Conservation (phyloP, 148 eudicot genomes). For the Rhododendron ferrugineum region DNA sequence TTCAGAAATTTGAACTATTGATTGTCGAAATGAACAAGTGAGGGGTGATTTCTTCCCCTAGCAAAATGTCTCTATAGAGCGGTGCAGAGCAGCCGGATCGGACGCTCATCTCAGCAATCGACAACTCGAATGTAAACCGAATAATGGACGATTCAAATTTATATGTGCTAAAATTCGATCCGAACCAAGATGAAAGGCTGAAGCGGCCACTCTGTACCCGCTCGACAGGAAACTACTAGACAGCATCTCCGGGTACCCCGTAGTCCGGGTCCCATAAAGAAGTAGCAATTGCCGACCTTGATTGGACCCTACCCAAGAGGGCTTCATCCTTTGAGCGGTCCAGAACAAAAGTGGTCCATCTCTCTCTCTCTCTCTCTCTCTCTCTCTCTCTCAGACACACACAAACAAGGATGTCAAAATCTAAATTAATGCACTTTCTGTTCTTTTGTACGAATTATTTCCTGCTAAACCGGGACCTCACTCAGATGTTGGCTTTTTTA, state of each 20-base stretch:
- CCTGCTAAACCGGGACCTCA: not conserved
- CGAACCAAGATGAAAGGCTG: rapidly evolving
- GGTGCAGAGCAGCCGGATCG: too few species aligned
- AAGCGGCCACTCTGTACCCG: too few species aligned
- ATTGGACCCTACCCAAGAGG: not conserved
- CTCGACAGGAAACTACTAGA: too few species aligned
- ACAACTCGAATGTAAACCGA: too few species aligned
- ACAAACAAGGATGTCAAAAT: conserved; percentile 9
- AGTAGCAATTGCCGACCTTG: not conserved
- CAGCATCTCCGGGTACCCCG: too few species aligned
- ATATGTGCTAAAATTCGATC: too few species aligned
- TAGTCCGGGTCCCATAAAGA: not conserved
- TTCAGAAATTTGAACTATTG: not conserved
- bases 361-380: not conserved
- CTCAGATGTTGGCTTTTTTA: not conserved
- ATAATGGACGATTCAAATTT: too few species aligned
- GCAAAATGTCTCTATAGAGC: too few species aligned
- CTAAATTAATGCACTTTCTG: not conserved
- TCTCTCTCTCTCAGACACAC: not conserved
- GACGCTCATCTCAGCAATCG: too few species aligned
- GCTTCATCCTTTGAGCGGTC: conserved; percentile 3
- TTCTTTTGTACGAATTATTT: not conserved
- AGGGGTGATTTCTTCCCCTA: not conserved
- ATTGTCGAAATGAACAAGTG: not conserved
- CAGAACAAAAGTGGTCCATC: conserved; percentile 15